phyloP scores from a whole-genome alignment of 305 asterid species.

The Monarda citriodora region DNA sequence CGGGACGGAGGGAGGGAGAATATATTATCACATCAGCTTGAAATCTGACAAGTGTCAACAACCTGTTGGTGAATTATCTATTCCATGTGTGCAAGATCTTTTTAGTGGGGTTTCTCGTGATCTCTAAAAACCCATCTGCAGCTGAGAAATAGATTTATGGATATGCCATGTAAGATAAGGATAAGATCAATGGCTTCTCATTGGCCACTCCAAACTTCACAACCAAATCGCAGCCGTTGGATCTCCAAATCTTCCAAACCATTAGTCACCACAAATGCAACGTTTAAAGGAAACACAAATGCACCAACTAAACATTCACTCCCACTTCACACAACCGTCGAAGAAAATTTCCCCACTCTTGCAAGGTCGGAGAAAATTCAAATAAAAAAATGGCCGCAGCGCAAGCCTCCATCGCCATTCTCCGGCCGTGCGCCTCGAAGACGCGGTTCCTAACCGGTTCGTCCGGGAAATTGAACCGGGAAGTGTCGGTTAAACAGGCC shows the following conservation, averaged over 20 bases:
- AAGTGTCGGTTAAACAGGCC: conserved; percentile 42
- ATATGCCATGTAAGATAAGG: conserved; percentile 53
- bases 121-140: no score
- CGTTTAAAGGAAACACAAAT: conserved; percentile 33
- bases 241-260: conserved; percentile 31
- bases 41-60: no score
- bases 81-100: no score
- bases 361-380: not conserved
- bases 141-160: conserved; percentile 42
- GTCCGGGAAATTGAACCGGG: conserved; percentile 57
- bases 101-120: no score
- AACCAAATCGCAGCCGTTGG: conserved; percentile 38
- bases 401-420: conserved; percentile 62
- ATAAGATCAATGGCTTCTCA: conserved; percentile 45
- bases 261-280: conserved; percentile 43
- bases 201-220: conserved; percentile 43
- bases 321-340: conserved; percentile 1
- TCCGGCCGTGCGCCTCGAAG: conserved; percentile 59
- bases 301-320: conserved; percentile 23
- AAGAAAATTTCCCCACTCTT: not conserved
- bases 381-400: conserved; percentile 60
- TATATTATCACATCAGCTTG: no score
- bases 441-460: conserved; percentile 64
- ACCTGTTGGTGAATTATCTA: no score
- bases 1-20: no score